phyloP scores from a whole-genome alignment of 768 basidiomycete genomes.

The Dioszegia aurantiaca region DNA sequence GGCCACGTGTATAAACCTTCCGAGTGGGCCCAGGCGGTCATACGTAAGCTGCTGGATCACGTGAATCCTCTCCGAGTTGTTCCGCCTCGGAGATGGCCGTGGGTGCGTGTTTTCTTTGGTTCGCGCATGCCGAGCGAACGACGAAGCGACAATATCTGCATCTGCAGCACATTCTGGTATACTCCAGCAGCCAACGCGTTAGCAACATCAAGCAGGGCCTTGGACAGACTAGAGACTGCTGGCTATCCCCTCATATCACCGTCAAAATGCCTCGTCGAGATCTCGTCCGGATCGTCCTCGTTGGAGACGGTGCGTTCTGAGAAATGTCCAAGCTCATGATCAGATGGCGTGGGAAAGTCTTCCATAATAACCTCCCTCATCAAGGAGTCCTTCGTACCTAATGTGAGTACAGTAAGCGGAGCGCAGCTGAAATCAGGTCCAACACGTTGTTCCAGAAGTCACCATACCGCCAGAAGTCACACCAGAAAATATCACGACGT shows the following conservation, averaged over 20 bases:
- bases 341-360: constrained; percentile 97
- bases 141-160: no score
- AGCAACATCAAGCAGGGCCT: no score
- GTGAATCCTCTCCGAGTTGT: no score
- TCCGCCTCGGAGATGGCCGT: no score
- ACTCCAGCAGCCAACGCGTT: no score
- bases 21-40: constrained; percentile 4
- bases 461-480: constrained; percentile 97
- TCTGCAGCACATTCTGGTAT: no score
- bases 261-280: constrained; percentile 42
- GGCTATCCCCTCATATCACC: background rate
- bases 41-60: no score
- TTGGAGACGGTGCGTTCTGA: constrained; percentile 42
- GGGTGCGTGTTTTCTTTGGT: no score
- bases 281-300: constrained; percentile 44
- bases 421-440: constrained; percentile 62
- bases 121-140: no score
- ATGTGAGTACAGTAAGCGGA: constrained; percentile 58
- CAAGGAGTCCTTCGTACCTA: constrained; percentile 87
- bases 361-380: constrained; percentile 95
- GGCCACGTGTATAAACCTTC: constrained; percentile 1
- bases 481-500: constrained; percentile 94
- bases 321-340: background rate
- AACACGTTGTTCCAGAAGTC: constrained; percentile 92
- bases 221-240: no score